Conservation (phyloP, 2,329 filamentous ascomycete genomes). For the Fusarium equiseti region DNA sequence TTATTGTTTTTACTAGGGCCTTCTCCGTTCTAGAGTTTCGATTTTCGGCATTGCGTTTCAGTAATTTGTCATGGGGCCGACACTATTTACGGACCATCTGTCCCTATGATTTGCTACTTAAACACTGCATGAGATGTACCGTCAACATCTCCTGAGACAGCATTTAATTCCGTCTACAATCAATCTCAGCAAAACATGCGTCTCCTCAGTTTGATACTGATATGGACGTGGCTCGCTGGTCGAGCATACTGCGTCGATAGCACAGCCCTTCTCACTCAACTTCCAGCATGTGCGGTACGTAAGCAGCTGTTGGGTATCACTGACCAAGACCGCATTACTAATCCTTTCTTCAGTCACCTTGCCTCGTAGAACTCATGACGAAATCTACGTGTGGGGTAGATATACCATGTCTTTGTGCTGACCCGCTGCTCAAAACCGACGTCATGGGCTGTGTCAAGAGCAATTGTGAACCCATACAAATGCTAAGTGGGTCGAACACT, state of each 20-base stretch:
- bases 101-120: neutral
- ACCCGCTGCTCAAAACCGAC: neutral
- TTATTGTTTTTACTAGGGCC: neutral
- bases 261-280: neutral
- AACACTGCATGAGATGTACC: neutral
- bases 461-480: neutral
- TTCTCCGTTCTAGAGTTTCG: neutral
- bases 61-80: neutral
- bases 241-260: neutral
- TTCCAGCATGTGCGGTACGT: neutral
- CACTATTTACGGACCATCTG: neutral
- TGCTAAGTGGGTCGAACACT: neutral
- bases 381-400: neutral
- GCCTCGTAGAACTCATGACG: neutral
- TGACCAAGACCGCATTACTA: neutral
- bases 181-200: neutral
- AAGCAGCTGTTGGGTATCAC: neutral
- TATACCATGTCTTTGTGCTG: neutral
- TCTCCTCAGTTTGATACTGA: neutral
- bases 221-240: neutral
- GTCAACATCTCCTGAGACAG: neutral
- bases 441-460: neutral
- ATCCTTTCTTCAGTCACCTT: neutral
- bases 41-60: neutral
- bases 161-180: neutral